Base-by-base conservation (phyloP, 2,329 filamentous ascomycete species). In the Penicillium sp. region DNA sequence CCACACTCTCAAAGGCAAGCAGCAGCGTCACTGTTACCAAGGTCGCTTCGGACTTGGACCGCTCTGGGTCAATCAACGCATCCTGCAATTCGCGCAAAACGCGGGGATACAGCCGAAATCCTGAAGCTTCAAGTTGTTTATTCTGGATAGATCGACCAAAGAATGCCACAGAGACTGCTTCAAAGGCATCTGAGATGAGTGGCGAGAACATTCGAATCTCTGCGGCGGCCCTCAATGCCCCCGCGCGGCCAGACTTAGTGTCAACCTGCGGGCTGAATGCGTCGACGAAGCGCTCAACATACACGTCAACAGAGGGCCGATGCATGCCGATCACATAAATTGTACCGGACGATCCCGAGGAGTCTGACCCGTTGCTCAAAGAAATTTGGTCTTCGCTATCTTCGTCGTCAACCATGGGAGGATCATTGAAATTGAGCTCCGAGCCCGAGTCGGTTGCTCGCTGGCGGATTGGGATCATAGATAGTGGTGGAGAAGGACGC, bases 141-240 rank as follows among this genome's bases (percentile, higher is more conserved):
- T 74, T 67, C 48, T 70, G 67, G 15, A 73, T 58, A 15, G 68
- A 70, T 6, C 72, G 66, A n/a, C 73, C 73, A 57, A 73, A 74
- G 40, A 74, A 75, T 0, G 70, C 69, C n/a, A 73, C 60, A 2
- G 73, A 72, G 1, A 75, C 73, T 8, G 71, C 68, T 43, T 73
- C 67, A 48, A 73, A 74, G 0, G 73, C 73, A 49, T 73, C 71
- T 2, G 61, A 62, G 9, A 75, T 67, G 12, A 75, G 62, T 2
- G 73, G 72, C 0, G 72, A 74, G 35, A 74, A 75, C 71, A 75
- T 74, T 47, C 73, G 70, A 44, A 75, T 74, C 14, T 63, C 68
- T 0, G 73, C 73, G 4, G 71, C 73, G 12, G 68, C 67, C 31
- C 73, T 69, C 18, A 75, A 49, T 15, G 73, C 72, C 20, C 71